Evolutionary conservation across 306 rosid genomes (phyloP).

Genomic region (Lathyrus tuberosus): DNA sequence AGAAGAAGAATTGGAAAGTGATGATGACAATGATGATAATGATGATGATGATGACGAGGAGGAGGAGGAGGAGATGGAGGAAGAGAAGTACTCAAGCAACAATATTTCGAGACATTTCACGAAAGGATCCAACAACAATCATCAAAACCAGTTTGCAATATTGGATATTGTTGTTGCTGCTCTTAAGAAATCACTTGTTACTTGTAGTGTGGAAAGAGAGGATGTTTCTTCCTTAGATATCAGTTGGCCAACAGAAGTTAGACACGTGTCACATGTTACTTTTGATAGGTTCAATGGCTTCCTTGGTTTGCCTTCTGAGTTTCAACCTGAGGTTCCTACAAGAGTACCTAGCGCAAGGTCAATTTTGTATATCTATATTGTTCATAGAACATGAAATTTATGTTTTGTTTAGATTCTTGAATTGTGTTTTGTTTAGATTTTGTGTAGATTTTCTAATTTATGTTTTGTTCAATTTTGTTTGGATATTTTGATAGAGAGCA

Average conservation of each 20-base stretch:
- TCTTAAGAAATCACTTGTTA: conserved; percentile 81
- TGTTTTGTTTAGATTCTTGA: not conserved
- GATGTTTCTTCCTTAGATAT: conserved; percentile 84
- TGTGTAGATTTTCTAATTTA: not conserved
- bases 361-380: not conserved
- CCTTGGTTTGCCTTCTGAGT: conserved; percentile 92
- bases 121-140: conserved; percentile 4
- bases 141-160: conserved; percentile 60
- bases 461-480: not conserved
- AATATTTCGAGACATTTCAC: conserved; percentile 49
- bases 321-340: conserved; percentile 74
- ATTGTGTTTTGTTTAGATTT: not conserved
- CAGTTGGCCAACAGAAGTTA: conserved; percentile 86
- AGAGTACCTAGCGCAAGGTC: conserved; percentile 96
- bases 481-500: not conserved
- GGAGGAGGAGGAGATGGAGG: not conserved
- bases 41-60: conserved; percentile 14
- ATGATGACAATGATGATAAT: conserved; percentile 35
- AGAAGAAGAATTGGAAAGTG: conserved; percentile 41
- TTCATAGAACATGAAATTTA: conserved; percentile 9
- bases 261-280: conserved; percentile 92
- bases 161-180: conserved; percentile 67
- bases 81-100: conserved; percentile 32
- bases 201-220: conserved; percentile 91
- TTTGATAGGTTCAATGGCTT: conserved; percentile 94